Percentiles rank a stretch among this genome's conserved stretches.
These are phyloP conservation scores for Selaginella tamariscina DNA, from an alignment of 75 land plant genomes.

Conservation along the genomic window DNA sequence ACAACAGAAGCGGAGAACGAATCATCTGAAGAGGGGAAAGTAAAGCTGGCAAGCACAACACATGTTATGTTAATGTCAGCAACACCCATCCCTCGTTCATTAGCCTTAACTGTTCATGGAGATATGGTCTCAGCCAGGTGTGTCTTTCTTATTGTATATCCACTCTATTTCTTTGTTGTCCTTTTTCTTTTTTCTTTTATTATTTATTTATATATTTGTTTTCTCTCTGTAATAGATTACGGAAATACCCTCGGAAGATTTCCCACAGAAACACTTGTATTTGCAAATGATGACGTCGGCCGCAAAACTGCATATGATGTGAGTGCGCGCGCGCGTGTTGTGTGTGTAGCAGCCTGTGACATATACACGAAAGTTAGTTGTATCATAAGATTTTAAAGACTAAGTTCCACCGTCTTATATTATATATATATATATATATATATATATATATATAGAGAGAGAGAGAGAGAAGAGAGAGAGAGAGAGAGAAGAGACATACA, in stretches of 20 bases:
- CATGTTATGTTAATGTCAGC: conserved; percentile 94
- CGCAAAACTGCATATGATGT: conserved; percentile 56
- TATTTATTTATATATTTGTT: background rate
- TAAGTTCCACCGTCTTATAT: too few relatives aligned
- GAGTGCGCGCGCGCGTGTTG: conserved; percentile 1
- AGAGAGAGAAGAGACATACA: too few relatives aligned
- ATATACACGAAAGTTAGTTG: too few relatives aligned
- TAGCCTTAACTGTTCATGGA: conserved; percentile 83
- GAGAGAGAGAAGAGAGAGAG: too few relatives aligned
- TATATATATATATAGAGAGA: too few relatives aligned
- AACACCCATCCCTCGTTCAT: conserved; percentile 90
- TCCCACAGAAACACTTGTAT: conserved; percentile 41
- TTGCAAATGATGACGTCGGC: conserved; percentile 53
- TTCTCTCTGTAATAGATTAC: conserved; percentile 40
- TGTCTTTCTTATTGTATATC: conserved; percentile 8
- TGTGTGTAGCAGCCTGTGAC: too few relatives aligned
- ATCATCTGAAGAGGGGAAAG: background rate
- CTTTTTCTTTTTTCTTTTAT: conserved; percentile 5
- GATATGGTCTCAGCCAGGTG: conserved; percentile 85
- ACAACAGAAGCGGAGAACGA: background rate
- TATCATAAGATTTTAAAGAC: too few relatives aligned
- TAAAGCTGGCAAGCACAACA: conserved; percentile 26
- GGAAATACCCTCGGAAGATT: conserved; percentile 71
- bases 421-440: too few relatives aligned
- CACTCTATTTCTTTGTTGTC: background rate